Evolutionary conservation across 2,329 filamentous ascomycete species (phyloP).

Genomic region (Keithomyces neogunnii): DNA sequence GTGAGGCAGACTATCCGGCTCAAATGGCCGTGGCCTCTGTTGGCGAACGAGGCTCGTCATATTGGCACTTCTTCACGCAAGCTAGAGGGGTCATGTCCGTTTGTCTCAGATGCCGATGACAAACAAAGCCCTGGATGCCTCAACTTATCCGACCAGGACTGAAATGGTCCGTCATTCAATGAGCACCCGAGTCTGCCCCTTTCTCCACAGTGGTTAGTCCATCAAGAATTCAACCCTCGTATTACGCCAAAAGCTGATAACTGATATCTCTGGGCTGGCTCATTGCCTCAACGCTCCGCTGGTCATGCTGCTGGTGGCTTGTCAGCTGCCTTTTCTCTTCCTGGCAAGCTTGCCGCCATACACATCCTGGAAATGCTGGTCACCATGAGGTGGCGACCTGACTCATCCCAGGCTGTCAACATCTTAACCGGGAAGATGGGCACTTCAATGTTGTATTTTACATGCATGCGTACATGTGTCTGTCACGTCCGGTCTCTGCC

Average conservation of each 20-base stretch:
- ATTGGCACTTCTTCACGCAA: neutral
- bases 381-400: too few relatives aligned
- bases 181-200: too few relatives aligned
- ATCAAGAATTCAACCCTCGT: neutral
- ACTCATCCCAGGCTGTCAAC: too few relatives aligned
- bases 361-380: neutral
- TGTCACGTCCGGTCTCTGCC: neutral
- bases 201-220: too few relatives aligned
- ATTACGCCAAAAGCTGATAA: neutral
- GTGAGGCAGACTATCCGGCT: too few relatives aligned
- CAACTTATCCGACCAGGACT: too few relatives aligned
- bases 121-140: neutral
- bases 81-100: neutral
- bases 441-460: too few relatives aligned
- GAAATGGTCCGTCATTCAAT: too few relatives aligned
- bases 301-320: neutral
- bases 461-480: too few relatives aligned
- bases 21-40: too few relatives aligned
- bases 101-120: neutral
- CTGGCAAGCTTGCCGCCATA: neutral
- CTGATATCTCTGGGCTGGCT: neutral
- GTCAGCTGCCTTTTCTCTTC: neutral
- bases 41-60: too few relatives aligned
- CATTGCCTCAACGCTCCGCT: neutral
- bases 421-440: too few relatives aligned